Evolutionary conservation across 768 basidiomycete species (phyloP).

Genomic region (Rhodocollybia butyracea): DNA sequence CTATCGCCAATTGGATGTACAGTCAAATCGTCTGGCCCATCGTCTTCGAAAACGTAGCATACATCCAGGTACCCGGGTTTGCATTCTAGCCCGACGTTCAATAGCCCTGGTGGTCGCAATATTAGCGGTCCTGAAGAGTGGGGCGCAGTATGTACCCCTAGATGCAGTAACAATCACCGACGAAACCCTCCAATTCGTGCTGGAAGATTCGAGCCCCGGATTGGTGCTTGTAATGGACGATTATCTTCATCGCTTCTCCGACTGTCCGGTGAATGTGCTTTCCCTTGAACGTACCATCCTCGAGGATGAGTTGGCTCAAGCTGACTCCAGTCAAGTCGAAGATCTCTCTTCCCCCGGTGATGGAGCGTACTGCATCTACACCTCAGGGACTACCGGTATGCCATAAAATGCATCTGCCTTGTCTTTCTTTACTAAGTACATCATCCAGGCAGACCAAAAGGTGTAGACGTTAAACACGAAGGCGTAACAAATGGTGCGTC

Average conservation of each 20-base stretch:
- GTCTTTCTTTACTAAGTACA: not conserved
- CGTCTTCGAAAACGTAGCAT: constrained; percentile 37
- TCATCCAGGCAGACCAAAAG: constrained; percentile 41
- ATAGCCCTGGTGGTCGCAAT: constrained; percentile 40
- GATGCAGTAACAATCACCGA: constrained; percentile 46
- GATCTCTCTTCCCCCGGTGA: constrained; percentile 20
- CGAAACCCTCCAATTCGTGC: constrained; percentile 37
- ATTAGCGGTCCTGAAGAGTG: constrained; percentile 42
- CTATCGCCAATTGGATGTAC: constrained; percentile 2
- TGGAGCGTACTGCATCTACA: constrained; percentile 46
- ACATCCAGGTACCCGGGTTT: constrained; percentile 37
- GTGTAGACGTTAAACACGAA: constrained; percentile 41
- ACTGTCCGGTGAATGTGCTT: constrained; percentile 14
- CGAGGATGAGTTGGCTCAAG: constrained; percentile 13
- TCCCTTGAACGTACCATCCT: constrained; percentile 20
- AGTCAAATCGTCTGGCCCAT: constrained; percentile 22
- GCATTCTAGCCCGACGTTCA: constrained; percentile 43
- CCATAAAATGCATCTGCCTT: not conserved
- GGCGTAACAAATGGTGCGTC: constrained; percentile 33
- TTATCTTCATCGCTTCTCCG: constrained; percentile 21
- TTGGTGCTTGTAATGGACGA: constrained; percentile 35
- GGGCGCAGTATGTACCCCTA: constrained; percentile 45
- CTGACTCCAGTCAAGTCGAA: constrained; percentile 15
- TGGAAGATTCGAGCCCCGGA: constrained; percentile 32
- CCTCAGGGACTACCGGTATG: constrained; percentile 25